Base-by-base conservation (phyloP, 139 green algal species). In the Chlorella vulgaris region DNA sequence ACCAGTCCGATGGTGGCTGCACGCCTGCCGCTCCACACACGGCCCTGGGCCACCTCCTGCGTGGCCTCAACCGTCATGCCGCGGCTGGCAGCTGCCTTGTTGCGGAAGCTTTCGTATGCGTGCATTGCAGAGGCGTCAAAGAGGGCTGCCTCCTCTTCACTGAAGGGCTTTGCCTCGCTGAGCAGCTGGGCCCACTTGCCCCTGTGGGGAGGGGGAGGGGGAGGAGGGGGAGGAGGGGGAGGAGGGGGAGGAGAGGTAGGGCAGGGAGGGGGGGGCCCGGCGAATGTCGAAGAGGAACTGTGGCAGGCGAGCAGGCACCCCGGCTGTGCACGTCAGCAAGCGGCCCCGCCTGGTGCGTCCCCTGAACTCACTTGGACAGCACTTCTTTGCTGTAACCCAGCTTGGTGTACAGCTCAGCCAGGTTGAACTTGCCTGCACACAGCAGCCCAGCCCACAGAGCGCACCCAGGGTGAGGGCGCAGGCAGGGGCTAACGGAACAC, bases 41-140 rank as follows among this genome's bases (percentile, higher is more conserved):
- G 85, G 33, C 95, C 95, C 87, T 98, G 95, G 38, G 86, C 88
- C 51, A 87, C 80, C 29, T 83, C 81, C 68, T 89, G 83, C 88
- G 95, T 91, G 1, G 79, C 53, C 62, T 94, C 90, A 3, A 88
- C 63, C 58, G 42, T 65, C 90, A 95, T 94, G 47, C 84, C 83
- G 2, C 92, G 73, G 7, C 82, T 92, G 38, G 73, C 43, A 2
- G 91, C 88, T 10, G 90, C 91, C 65, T 89, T 85, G 90, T 98
- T 73, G 33, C 95, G 88, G 89, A 98, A 98, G 29, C 75, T 89
- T 31, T 86, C 83, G 86, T 98, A 98, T 7, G 96, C 94, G 83
- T 91, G 88, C 85, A 91, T 67, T 1, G 95, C 96, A 1, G 77
- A 53, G 15, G 75, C 74, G 35, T 92, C 86, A 66, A 98, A 99